Percentiles rank a stretch among this genome's conserved stretches.
phyloP scores from a whole-genome alignment of 225 moss, liverwort and hornwort species.

The Asterella californica region DNA sequence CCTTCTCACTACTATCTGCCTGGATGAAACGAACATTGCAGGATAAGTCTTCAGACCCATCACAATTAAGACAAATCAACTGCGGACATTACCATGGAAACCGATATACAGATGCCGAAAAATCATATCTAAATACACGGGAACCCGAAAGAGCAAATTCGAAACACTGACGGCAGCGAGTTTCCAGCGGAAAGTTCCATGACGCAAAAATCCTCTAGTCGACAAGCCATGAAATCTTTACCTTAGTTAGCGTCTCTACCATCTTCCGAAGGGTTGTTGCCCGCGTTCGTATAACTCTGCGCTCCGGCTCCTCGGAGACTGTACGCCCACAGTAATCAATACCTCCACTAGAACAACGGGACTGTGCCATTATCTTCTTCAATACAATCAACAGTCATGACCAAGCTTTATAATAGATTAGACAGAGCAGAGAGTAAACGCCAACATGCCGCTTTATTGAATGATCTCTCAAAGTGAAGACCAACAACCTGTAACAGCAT shows the following conservation, averaged over 20 bases:
- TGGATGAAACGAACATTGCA: constrained; percentile 22
- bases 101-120: neutral
- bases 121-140: too few relatives aligned
- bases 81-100: neutral
- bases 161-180: neutral
- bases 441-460: neutral
- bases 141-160: neutral
- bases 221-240: neutral
- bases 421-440: neutral
- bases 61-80: neutral
- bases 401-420: too few relatives aligned
- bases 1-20: constrained; percentile 28
- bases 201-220: neutral
- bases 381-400: neutral
- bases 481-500: neutral
- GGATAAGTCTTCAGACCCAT: constrained; percentile 15
- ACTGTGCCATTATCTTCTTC: neutral
- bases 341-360: neutral
- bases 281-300: constrained; percentile 13
- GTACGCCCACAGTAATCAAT: neutral
- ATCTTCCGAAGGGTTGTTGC: neutral
- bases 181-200: neutral
- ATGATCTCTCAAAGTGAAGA: neutral
- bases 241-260: neutral
- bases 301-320: constrained; percentile 6